Conservation (phyloP, 192 early-diverging fungal genomes). For the Coemansia sp. region DNA sequence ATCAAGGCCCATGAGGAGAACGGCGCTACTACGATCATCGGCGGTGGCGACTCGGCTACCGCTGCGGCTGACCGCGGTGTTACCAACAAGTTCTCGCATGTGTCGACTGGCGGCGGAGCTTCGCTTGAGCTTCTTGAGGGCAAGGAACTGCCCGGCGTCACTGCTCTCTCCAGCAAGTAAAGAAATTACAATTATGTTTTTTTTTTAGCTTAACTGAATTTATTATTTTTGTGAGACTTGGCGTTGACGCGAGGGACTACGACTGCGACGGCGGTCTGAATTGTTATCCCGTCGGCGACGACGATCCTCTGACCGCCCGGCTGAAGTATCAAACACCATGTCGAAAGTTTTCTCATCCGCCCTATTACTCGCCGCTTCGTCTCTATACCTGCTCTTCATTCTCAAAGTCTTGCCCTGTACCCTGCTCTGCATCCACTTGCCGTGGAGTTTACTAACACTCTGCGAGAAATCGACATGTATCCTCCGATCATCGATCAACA, state of each 20-base stretch:
- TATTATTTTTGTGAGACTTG: neutral
- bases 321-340: constrained; percentile 41
- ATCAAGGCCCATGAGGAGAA: constrained; percentile 74
- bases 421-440: constrained; percentile 65
- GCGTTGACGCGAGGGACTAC: constrained; percentile 7
- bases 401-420: neutral
- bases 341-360: constrained; percentile 11
- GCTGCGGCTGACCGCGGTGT: constrained; percentile 86
- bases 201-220: neutral
- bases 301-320: neutral
- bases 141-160: constrained; percentile 81
- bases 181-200: neutral
- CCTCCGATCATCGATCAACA: constrained; percentile 91
- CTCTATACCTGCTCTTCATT: constrained; percentile 23
- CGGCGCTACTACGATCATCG: constrained; percentile 90
- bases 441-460: constrained; percentile 82
- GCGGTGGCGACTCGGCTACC: constrained; percentile 98
- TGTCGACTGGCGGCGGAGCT: constrained; percentile 96
- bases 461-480: constrained; percentile 99
- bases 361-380: neutral
- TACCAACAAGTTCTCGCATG: constrained; percentile 88
- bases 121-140: constrained; percentile 95
- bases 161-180: constrained; percentile 68
- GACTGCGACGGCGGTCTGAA: constrained; percentile 3
- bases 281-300: neutral